A percentile compares a stretch with the other conserved stretches of the same genome.
Evolutionary conservation across 78 protist genomes (phyloP).

Genomic region (Dictyostelium brefeldianum): DNA sequence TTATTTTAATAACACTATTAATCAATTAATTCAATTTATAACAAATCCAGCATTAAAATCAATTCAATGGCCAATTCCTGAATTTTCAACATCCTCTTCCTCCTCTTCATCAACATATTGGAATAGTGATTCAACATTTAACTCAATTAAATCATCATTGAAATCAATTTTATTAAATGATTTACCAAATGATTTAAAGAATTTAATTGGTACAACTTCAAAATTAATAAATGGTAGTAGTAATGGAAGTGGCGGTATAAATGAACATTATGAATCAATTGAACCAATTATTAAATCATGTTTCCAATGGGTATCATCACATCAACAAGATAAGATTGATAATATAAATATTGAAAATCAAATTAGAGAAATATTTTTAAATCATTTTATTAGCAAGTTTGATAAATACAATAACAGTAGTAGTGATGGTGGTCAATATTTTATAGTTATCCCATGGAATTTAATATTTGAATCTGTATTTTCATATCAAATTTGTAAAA

Average conservation of each 20-base stretch:
- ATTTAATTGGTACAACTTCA: slow-evolving; percentile 9
- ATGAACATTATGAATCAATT: not conserved
- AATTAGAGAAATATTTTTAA: slow-evolving; percentile 6
- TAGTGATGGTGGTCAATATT: not conserved
- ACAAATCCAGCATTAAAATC: slow-evolving; percentile 22
- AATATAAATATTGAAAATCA: not conserved
- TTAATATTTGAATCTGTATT: slow-evolving; percentile 36
- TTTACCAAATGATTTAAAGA: slow-evolving; percentile 22
- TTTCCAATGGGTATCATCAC: slow-evolving; percentile 19
- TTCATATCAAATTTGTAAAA: slow-evolving; percentile 47
- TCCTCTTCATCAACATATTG: too few species aligned
- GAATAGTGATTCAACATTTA: slow-evolving; percentile 18
- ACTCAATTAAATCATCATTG: not conserved
- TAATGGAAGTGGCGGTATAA: not conserved
- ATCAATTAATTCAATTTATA: slow-evolving; percentile 5
- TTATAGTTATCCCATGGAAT: slow-evolving; percentile 64
- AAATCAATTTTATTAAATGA: slow-evolving; percentile 6
- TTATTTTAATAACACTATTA: slow-evolving; percentile 19
- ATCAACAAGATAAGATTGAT: not conserved
- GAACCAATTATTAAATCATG: slow-evolving; percentile 5
- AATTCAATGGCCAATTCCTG: slow-evolving; percentile 60
- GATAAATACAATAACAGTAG: not conserved
- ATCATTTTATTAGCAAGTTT: not conserved
- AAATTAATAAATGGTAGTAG: not conserved
- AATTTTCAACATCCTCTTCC: not conserved